Evolutionary conservation across 2,329 filamentous ascomycete genomes (phyloP).

Genomic region (Thielaviopsis musarum): DNA sequence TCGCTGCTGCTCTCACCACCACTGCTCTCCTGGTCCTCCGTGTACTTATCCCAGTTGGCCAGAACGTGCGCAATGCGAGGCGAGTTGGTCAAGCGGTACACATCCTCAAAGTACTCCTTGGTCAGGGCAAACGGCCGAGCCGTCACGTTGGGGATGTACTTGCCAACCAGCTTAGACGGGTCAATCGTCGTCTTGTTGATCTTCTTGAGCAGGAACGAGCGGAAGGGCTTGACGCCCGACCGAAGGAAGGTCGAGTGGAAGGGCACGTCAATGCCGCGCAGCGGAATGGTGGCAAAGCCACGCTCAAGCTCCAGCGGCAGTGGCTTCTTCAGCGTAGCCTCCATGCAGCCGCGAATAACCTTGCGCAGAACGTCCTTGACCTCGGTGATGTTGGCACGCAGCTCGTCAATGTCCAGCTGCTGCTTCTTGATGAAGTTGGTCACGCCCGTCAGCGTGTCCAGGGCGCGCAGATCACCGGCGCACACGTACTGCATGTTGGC

Average conservation of each 20-base stretch:
- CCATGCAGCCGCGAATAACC: slow-evolving; percentile 78
- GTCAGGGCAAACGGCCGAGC: slow-evolving; percentile 88
- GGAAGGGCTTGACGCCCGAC: slow-evolving; percentile 97
- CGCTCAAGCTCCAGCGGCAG: slow-evolving; percentile 78
- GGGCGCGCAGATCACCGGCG: slow-evolving; percentile 50
- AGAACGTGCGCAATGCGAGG: slow-evolving; percentile 62
- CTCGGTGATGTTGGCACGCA: slow-evolving; percentile 80
- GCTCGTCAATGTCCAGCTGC: slow-evolving; percentile 89
- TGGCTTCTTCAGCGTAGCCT: slow-evolving; percentile 78
- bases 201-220: slow-evolving; percentile 97
- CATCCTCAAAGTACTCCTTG: slow-evolving; percentile 98
- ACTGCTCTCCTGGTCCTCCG: slow-evolving; percentile 28
- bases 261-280: slow-evolving; percentile 93
- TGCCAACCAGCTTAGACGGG: slow-evolving; percentile 87
- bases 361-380: slow-evolving; percentile 78
- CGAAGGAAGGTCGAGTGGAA: slow-evolving; percentile 99
- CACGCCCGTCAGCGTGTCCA: slow-evolving; percentile 61
- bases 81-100: slow-evolving; percentile 82
- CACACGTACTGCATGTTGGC: slow-evolving; percentile 63
- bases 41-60: slow-evolving; percentile 71
- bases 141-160: slow-evolving; percentile 98
- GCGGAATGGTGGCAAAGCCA: slow-evolving; percentile 90
- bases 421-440: slow-evolving; percentile 93
- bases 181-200: slow-evolving; percentile 99
- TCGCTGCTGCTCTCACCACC: slow-evolving; percentile 15